Evolutionary conservation across 805 yeast species (phyloP).

Genomic region (Torulaspora delbrueckii): DNA sequence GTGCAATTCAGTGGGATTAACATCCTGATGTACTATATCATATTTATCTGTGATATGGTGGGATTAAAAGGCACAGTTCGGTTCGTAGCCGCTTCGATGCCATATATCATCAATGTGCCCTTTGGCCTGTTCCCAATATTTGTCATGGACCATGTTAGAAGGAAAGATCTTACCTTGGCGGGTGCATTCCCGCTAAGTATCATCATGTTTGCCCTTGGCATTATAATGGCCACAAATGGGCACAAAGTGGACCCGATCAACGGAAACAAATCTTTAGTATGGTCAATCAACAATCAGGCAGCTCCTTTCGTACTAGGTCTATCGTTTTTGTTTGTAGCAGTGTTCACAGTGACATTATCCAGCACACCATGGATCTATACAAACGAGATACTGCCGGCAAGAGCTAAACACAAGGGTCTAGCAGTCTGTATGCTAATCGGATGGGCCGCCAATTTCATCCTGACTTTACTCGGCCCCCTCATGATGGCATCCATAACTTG

Average conservation of each 20-base stretch:
- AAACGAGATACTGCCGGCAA: conserved; percentile 44
- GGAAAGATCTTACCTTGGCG: conserved; percentile 44
- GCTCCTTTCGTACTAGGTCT: conserved; percentile 44
- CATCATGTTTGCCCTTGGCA: conserved; percentile 36
- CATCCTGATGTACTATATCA: conserved; percentile 42
- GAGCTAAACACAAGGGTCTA: conserved; percentile 44
- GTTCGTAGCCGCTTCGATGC: conserved; percentile 37
- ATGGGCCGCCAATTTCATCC: conserved; percentile 39
- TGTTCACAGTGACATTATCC: conserved; percentile 44
- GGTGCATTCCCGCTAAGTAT: conserved; percentile 40
- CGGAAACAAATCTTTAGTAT: conserved; percentile 36
- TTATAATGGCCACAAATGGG: conserved; percentile 37
- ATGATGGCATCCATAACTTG: conserved; percentile 36
- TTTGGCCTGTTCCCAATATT: conserved; percentile 44
- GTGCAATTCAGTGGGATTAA: conserved; percentile 46
- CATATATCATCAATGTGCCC: conserved; percentile 39
- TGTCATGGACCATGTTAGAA: conserved; percentile 40
- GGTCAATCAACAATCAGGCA: conserved; percentile 37
- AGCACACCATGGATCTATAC: conserved; percentile 49
- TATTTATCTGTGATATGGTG: conserved; percentile 45
- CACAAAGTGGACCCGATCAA: conserved; percentile 30
- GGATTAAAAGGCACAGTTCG: conserved; percentile 39
- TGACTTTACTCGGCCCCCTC: conserved; percentile 41
- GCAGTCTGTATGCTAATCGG: conserved; percentile 44
- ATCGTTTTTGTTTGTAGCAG: conserved; percentile 42